A percentile compares a stretch with the other conserved stretches of the same genome.
phyloP scores from a whole-genome alignment of 2,329 filamentous ascomycete genomes.

The Pleoardoris graminearum region DNA sequence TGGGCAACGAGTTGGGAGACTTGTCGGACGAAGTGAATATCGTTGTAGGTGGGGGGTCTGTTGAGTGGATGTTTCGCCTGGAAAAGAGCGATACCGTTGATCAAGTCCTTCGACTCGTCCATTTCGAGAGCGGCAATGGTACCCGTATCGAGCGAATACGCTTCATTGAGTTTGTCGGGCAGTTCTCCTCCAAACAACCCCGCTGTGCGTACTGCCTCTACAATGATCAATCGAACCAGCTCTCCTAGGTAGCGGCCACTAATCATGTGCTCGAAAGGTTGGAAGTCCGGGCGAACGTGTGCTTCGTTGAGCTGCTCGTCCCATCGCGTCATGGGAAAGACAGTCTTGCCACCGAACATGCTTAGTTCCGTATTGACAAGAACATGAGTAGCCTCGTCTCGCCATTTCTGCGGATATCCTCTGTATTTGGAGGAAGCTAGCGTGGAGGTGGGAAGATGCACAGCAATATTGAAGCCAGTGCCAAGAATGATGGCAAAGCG shows the following conservation, averaged over 20 bases:
- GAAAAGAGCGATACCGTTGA: slow-evolving; percentile 51
- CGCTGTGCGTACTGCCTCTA: slow-evolving; percentile 61
- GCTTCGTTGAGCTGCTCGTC: slow-evolving; percentile 62
- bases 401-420: slow-evolving; percentile 57
- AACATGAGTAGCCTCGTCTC: slow-evolving; percentile 61
- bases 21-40: slow-evolving; percentile 59
- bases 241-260: slow-evolving; percentile 67
- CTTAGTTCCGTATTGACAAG: slow-evolving; percentile 68
- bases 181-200: slow-evolving; percentile 61
- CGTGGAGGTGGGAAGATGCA: slow-evolving; percentile 60
- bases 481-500: slow-evolving; percentile 67
- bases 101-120: slow-evolving; percentile 47
- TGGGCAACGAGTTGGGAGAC: slow-evolving; percentile 59
- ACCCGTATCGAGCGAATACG: slow-evolving; percentile 63
- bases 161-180: slow-evolving; percentile 58
- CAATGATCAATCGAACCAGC: slow-evolving; percentile 62
- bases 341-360: slow-evolving; percentile 63
- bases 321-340: slow-evolving; percentile 64
- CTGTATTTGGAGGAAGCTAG: slow-evolving; percentile 62
- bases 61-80: slow-evolving; percentile 56
- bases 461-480: slow-evolving; percentile 67
- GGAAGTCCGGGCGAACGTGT: slow-evolving; percentile 64
- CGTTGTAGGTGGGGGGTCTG: slow-evolving; percentile 50
- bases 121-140: slow-evolving; percentile 62
- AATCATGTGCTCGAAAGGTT: slow-evolving; percentile 67